Conservation (phyloP, 495 filamentous ascomycete species). For the Daldinia childiae region DNA sequence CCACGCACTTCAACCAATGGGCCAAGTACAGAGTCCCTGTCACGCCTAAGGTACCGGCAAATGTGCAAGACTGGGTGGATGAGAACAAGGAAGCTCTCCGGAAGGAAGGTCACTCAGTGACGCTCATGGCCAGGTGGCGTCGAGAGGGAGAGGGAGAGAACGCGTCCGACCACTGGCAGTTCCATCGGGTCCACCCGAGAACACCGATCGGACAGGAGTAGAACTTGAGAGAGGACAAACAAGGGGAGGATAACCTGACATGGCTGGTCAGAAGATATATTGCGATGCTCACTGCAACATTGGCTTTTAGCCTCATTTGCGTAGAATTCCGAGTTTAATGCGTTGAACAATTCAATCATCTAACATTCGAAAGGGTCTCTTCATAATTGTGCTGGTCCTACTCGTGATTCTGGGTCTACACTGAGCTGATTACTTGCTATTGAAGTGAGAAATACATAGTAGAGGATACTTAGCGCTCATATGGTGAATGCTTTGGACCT, state of each 20-base stretch:
- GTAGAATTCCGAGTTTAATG: background rate
- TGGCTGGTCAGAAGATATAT: background rate
- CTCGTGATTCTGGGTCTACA: background rate
- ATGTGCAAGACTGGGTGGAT: background rate
- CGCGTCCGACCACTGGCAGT: background rate
- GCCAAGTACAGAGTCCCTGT: background rate
- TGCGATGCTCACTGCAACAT: background rate
- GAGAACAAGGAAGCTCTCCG: background rate
- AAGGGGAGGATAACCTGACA: background rate
- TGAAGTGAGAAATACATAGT: background rate
- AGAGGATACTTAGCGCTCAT: background rate
- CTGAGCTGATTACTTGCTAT: background rate
- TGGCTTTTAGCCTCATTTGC: background rate
- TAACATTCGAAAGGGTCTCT: background rate
- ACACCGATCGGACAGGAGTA: background rate
- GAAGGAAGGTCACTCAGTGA: background rate
- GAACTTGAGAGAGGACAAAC: background rate
- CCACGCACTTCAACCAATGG: slow-evolving; percentile 25
- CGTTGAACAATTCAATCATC: background rate
- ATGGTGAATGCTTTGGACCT: no score
- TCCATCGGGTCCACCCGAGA: background rate
- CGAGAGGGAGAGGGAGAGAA: background rate
- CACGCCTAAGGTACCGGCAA: background rate
- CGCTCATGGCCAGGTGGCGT: background rate
- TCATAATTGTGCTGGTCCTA: background rate